Evolutionary conservation across 23 red algal genomes (phyloP).

Genomic region (Cyanidioschyzon merolae): DNA sequence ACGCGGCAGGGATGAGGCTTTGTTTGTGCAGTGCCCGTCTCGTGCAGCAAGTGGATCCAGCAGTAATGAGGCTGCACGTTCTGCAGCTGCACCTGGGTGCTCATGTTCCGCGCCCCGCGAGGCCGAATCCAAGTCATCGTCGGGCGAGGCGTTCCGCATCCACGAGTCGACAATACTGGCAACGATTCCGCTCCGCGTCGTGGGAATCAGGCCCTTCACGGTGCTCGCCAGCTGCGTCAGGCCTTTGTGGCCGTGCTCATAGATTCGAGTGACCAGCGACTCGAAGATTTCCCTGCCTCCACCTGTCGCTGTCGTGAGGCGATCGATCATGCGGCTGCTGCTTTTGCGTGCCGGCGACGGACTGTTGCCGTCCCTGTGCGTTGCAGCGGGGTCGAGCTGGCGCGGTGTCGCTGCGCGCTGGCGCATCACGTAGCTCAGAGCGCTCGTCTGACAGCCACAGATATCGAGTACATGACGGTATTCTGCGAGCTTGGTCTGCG

Average conservation of each 20-base stretch:
- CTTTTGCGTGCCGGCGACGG: background rate
- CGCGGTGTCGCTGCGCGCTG: background rate
- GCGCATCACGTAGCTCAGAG: constrained; percentile 40
- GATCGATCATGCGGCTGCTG: background rate
- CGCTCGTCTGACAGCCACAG: constrained; percentile 39
- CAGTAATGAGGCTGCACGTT: constrained; percentile 35
- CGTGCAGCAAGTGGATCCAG: constrained; percentile 65
- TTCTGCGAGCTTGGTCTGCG: constrained; percentile 25
- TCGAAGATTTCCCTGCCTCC: constrained; percentile 3
- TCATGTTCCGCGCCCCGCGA: background rate
- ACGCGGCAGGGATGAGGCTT: constrained; percentile 1
- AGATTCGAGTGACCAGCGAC: constrained; percentile 24
- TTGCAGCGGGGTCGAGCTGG: background rate
- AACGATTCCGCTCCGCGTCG: constrained; percentile 49
- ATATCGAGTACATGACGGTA: constrained; percentile 19
- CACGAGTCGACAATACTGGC: constrained; percentile 41
- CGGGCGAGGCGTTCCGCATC: constrained; percentile 32
- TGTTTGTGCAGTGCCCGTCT: constrained; percentile 1
- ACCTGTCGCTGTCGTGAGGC: background rate
- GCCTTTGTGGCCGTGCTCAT: constrained; percentile 40
- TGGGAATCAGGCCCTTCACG: constrained; percentile 68
- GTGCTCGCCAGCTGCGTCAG: constrained; percentile 38
- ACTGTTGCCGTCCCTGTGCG: background rate
- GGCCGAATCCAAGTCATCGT: background rate
- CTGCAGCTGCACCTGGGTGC: background rate